Conservation (phyloP, 192 early-diverging fungal genomes). For the Coemansia guatemalensis region DNA sequence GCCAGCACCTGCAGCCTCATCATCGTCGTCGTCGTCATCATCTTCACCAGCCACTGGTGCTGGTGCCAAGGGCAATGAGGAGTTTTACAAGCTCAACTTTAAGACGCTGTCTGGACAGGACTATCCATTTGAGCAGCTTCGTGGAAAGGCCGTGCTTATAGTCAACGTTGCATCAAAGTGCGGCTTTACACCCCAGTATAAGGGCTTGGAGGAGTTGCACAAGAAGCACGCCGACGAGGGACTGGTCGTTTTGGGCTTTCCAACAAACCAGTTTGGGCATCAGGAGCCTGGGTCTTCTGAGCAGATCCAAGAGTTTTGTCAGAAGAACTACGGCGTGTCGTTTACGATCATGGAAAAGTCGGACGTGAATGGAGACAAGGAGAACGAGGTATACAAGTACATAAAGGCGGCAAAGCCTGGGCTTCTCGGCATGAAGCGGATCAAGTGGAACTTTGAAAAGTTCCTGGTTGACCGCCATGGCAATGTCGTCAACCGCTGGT, state of each 20-base stretch:
- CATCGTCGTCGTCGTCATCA: too few relatives aligned
- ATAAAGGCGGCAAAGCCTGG: slow-evolving; percentile 60
- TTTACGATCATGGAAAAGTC: slow-evolving; percentile 91
- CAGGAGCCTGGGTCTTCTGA: slow-evolving; percentile 62
- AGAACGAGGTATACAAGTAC: slow-evolving; percentile 62
- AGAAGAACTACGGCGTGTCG: slow-evolving; percentile 70
- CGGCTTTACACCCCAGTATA: slow-evolving; percentile 82
- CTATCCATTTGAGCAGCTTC: slow-evolving; percentile 57
- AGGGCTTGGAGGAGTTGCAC: slow-evolving; percentile 67
- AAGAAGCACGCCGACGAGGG: slow-evolving; percentile 66
- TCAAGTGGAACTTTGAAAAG: slow-evolving; percentile 91
- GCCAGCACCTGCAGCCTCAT: slow-evolving; percentile 15
- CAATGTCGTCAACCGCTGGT: slow-evolving; percentile 63
- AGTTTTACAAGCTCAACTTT: slow-evolving; percentile 58
- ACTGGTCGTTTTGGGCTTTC: slow-evolving; percentile 86
- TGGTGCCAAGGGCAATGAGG: slow-evolving; percentile 21
- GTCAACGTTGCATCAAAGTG: slow-evolving; percentile 94
- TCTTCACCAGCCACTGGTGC: slow-evolving; percentile 23
- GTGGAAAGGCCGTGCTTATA: slow-evolving; percentile 77
- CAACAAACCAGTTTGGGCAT: slow-evolving; percentile 82
- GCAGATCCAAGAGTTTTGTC: slow-evolving; percentile 57
- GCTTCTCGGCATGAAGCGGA: slow-evolving; percentile 53
- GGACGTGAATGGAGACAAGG: slow-evolving; percentile 76
- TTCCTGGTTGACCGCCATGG: slow-evolving; percentile 72
- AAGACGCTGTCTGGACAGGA: slow-evolving; percentile 55